Conservation (phyloP, 1,284 basidiomycete species). For the Takashimella tepidaria region DNA sequence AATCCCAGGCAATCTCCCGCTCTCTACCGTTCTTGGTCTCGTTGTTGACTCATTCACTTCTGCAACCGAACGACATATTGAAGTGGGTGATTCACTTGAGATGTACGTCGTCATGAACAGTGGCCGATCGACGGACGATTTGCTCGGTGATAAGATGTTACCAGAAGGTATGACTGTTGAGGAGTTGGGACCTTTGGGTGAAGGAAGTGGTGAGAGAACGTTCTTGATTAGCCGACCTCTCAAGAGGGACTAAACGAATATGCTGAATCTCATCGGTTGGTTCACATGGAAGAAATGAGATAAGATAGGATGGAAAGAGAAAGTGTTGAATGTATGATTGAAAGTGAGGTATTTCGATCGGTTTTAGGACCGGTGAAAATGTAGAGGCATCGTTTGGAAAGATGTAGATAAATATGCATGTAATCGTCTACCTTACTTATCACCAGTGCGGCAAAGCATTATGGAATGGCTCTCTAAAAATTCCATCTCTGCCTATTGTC, state of each 20-base stretch:
- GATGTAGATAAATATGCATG: conserved; percentile 18
- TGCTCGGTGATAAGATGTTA: conserved; percentile 56
- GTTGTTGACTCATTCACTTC: conserved; percentile 78
- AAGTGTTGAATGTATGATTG: neutral
- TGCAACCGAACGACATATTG: conserved; percentile 93
- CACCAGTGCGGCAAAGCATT: neutral
- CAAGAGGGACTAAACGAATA: conserved; percentile 43
- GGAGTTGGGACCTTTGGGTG: conserved; percentile 39
- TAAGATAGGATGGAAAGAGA: neutral
- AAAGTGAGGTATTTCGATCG: no score
- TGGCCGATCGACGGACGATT: conserved; percentile 59
- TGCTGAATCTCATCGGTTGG: neutral
- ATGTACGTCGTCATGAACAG: conserved; percentile 77
- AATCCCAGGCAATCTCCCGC: conserved; percentile 73
- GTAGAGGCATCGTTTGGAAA: conserved; percentile 7
- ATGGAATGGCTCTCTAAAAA: neutral
- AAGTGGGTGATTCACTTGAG: conserved; percentile 91
- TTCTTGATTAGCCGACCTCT: conserved; percentile 41
- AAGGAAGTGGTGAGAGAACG: conserved; percentile 38
- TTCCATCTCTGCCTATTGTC: neutral
- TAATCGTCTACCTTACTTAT: conserved; percentile 12
- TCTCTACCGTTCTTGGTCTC: conserved; percentile 71
- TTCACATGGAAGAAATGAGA: neutral
- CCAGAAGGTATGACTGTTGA: conserved; percentile 55
- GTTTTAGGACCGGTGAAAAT: no score